Evolutionary conservation across 2,329 filamentous ascomycete species (phyloP).

Genomic region (Calonectria pauciramosa): DNA sequence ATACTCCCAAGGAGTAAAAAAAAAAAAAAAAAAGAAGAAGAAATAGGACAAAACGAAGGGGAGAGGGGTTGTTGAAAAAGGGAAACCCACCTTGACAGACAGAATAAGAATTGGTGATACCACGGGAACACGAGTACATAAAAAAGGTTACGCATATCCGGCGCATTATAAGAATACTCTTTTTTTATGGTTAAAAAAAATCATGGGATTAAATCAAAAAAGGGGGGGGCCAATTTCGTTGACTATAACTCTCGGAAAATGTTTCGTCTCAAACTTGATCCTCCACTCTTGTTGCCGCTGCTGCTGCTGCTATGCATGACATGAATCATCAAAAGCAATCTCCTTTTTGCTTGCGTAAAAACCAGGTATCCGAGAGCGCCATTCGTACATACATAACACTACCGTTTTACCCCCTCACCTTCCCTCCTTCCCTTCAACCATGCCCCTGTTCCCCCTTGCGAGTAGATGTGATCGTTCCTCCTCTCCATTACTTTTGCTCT

Average conservation of each 20-base stretch:
- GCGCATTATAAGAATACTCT: slow-evolving; percentile 28
- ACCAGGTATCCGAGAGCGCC: slow-evolving; percentile 24
- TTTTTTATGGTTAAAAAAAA: slow-evolving; percentile 4
- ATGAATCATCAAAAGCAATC: slow-evolving; percentile 19
- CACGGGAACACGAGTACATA: slow-evolving; percentile 17
- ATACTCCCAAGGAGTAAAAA: slow-evolving; percentile 35
- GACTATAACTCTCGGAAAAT: slow-evolving; percentile 15
- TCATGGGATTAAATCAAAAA: slow-evolving; percentile 20
- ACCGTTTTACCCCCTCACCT: not conserved
- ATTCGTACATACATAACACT: slow-evolving; percentile 17
- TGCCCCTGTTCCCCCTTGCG: not conserved
- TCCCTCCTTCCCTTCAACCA: not conserved
- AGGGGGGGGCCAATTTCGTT: slow-evolving; percentile 24
- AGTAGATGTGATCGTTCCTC: not conserved
- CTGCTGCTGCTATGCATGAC: slow-evolving; percentile 10
- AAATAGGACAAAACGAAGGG: too few relatives aligned
- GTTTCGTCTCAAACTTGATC: slow-evolving; percentile 13
- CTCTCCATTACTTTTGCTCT: slow-evolving; percentile 50
- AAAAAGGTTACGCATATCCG: slow-evolving; percentile 17
- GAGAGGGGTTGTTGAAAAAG: not conserved
- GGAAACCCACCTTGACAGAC: not conserved
- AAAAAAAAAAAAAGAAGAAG: not conserved
- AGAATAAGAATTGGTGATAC: slow-evolving; percentile 8
- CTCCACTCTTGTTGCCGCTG: slow-evolving; percentile 6
- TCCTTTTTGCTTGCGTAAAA: slow-evolving; percentile 14